A percentile compares a stretch with the other conserved stretches of the same genome.
Conservation (phyloP, 129 eudicot species). For the Cynara cardunculus region DNA sequence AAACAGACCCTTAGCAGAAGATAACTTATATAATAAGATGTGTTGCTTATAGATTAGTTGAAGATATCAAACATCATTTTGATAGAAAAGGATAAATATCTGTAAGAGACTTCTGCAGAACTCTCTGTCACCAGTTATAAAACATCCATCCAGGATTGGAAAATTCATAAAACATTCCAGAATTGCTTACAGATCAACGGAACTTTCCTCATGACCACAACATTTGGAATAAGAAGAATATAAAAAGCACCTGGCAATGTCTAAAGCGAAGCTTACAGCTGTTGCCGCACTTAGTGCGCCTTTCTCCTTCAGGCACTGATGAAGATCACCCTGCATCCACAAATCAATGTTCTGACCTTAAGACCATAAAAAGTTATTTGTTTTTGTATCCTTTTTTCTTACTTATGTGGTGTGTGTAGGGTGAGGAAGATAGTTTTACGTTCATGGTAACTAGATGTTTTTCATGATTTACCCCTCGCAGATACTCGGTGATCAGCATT, state of each 20-base stretch:
- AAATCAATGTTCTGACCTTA: slow-evolving; percentile 3
- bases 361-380: not conserved
- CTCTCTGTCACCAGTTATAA: no score
- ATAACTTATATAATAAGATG: no score
- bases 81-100: no score
- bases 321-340: slow-evolving; percentile 81
- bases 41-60: no score
- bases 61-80: no score
- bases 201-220: not conserved
- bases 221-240: not conserved
- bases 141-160: no score
- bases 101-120: no score
- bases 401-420: not conserved
- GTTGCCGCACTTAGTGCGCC: slow-evolving; percentile 83
- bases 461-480: slow-evolving; percentile 68
- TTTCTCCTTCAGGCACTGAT: slow-evolving; percentile 87
- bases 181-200: not conserved
- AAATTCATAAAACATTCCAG: not conserved
- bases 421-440: not conserved
- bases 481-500: slow-evolving; percentile 92
- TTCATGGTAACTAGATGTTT: not conserved
- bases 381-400: not conserved
- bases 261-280: slow-evolving; percentile 86
- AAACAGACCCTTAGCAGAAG: no score
- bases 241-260: slow-evolving; percentile 77